Evolutionary conservation across 1,284 basidiomycete species (phyloP).

Genomic region (Pseudozyma sp.): DNA sequence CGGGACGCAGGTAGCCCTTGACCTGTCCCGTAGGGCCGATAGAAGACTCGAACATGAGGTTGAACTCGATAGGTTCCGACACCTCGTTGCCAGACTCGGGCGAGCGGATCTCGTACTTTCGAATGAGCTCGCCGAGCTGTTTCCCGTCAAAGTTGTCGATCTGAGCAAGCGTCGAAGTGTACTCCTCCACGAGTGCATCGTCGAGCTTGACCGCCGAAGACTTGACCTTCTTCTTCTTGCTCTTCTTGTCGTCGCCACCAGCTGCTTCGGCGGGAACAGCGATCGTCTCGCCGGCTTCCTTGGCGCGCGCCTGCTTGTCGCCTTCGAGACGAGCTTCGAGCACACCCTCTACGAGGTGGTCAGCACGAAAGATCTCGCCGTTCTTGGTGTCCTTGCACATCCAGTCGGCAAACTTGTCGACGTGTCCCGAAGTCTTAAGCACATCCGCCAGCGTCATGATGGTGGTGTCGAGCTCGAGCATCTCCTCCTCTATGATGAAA

Average conservation of each 20-base stretch:
- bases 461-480: slow-evolving; percentile 98
- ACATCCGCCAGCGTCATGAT: slow-evolving; percentile 96
- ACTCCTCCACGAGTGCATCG: slow-evolving; percentile 81
- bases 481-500: slow-evolving; percentile 98
- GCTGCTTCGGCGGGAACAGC: slow-evolving; percentile 27
- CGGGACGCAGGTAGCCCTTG: slow-evolving; percentile 95
- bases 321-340: slow-evolving; percentile 89
- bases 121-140: slow-evolving; percentile 88
- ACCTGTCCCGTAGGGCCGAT: slow-evolving; percentile 98
- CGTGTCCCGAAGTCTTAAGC: slow-evolving; percentile 97
- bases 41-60: slow-evolving; percentile 97
- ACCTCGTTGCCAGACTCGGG: slow-evolving; percentile 94
- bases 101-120: slow-evolving; percentile 84
- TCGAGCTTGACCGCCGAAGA: slow-evolving; percentile 80
- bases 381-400: slow-evolving; percentile 97
- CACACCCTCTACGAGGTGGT: slow-evolving; percentile 94
- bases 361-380: slow-evolving; percentile 95
- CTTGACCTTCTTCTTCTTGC: slow-evolving; percentile 86
- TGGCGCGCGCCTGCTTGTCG: slow-evolving; percentile 87
- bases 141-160: slow-evolving; percentile 94
- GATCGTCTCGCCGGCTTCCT: slow-evolving; percentile 56
- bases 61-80: slow-evolving; percentile 92
- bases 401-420: slow-evolving; percentile 98
- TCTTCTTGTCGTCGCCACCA: slow-evolving; percentile 72
- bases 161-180: slow-evolving; percentile 86